A percentile compares a stretch with the other conserved stretches of the same genome.
phyloP scores from a whole-genome alignment of 495 filamentous ascomycete genomes.

The Aspergillus funiculosus region DNA sequence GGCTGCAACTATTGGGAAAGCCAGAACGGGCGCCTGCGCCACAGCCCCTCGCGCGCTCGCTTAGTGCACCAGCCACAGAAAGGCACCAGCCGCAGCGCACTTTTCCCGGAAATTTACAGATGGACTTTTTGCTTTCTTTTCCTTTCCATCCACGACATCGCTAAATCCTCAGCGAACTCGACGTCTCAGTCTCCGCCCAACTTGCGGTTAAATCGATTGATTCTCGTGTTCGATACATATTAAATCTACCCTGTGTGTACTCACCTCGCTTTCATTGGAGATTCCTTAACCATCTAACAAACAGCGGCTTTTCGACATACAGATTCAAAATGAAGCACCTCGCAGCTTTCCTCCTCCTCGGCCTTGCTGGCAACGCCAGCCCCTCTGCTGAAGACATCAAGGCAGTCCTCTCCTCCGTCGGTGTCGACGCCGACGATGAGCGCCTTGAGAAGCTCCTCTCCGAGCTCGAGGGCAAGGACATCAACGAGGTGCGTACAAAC shows the following conservation, averaged over 20 bases:
- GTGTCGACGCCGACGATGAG: conserved; percentile 87
- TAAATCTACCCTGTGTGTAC: conserved; percentile 23
- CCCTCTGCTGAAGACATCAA: conserved; percentile 87
- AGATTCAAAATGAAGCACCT: conserved; percentile 96
- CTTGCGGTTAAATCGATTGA: conserved; percentile 92
- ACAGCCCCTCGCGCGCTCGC: conserved; percentile 36
- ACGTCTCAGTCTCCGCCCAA: conserved; percentile 84
- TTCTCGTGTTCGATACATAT: conserved; percentile 65
- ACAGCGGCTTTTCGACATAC: conserved; percentile 8
- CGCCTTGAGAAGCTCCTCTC: conserved; percentile 77
- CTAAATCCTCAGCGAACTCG: conserved; percentile 51
- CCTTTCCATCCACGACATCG: conserved; percentile 26
- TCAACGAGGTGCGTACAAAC: conserved; percentile 69
- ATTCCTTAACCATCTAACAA: conserved; percentile 7
- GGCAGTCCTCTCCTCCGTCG: conserved; percentile 85
- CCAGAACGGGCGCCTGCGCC: conserved; percentile 19
- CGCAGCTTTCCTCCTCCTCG: conserved; percentile 96
- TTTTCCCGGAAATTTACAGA: conserved; percentile 35
- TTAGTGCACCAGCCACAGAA: conserved; percentile 37
- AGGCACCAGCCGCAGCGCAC: conserved; percentile 34
- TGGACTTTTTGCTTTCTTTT: conserved; percentile 17
- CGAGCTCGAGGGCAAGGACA: conserved; percentile 96
- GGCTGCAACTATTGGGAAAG: conserved; percentile 7
- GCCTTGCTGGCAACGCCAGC: conserved; percentile 84
- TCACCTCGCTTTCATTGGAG: background rate